A percentile compares a stretch with the other conserved stretches of the same genome.
Conservation (phyloP, 176 grass and related monocot species). For the Oropetium thomaeum region DNA sequence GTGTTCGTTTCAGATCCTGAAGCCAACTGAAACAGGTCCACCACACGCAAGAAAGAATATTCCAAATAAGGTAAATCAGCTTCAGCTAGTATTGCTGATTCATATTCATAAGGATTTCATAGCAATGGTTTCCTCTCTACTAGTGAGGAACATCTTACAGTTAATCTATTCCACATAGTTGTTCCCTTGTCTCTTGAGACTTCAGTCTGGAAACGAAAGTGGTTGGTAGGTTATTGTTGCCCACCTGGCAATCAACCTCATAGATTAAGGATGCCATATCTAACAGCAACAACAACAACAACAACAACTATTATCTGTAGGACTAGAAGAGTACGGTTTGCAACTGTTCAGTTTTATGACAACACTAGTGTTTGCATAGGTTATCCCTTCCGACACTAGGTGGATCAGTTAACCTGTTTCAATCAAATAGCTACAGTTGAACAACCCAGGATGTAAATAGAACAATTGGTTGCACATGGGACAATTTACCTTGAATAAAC, state of each 20-base stretch:
- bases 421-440: constrained; percentile 13
- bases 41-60: constrained; percentile 37
- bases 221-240: constrained; percentile 19
- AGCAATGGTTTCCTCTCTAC: not conserved
- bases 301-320: too few species aligned
- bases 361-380: not conserved
- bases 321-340: not conserved
- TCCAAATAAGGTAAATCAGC: constrained; percentile 55
- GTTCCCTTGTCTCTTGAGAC: not conserved
- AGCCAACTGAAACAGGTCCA: constrained; percentile 35
- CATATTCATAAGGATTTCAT: not conserved
- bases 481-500: constrained; percentile 2
- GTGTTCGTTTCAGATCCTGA: constrained; percentile 54
- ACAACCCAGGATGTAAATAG: constrained; percentile 28
- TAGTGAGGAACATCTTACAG: not conserved
- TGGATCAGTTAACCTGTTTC: not conserved
- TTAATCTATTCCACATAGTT: not conserved
- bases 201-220: not conserved
- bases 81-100: not conserved
- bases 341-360: constrained; percentile 5
- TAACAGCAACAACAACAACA: not conserved
- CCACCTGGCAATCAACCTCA: not conserved
- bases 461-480: not conserved
- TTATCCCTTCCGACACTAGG: constrained; percentile 13
- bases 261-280: not conserved